Base-by-base conservation (phyloP, 192 early-diverging fungal genomes). In the Podila epicladia region DNA sequence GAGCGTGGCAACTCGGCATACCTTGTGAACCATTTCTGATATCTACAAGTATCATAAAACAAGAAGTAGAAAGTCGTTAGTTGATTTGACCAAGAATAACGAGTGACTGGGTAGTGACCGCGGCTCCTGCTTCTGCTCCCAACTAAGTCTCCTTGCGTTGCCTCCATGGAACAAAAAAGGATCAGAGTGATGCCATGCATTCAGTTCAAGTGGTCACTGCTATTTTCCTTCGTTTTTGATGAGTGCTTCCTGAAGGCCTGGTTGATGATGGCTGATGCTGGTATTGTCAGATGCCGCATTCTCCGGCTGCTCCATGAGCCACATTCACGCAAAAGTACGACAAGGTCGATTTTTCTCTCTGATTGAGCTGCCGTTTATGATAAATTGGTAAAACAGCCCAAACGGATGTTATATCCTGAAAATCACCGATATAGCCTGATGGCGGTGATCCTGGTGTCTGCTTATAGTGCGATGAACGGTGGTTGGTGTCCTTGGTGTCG, bases 11-110 rank as follows among this genome's bases (percentile, higher is more conserved):
- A 15, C 55, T 55, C 19, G 55, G 57, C 65, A 64, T 80, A 80
- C 77, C 77, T 80, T 80, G 77, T 80, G 77, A 80, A 80, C 77
- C 77, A 80, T 80, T 80, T 80, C 77, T 80, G 77, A 80, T 80
- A 80, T 80, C 77, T 80, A 65, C 28, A 41, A 9, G 38, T 6
- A 22, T 17, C 24, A 7, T 31, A 41, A 32, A 58, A 67, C 53
- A 28, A 12, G 26, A 12, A 22, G 0, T 64, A 65, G 11, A 7
- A 29, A 29, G 64, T 45, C 59, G 31, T 28, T 61, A 61, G 28
- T 33, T 32, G 28, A 26, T 2, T 15, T 61, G 41, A 45, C 12
- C 20, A 28, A 58, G 55, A 58, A 58, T 24, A 57, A 57, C 2
- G 26, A 33, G 29, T 12, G 15, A 5, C 12, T n/a, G 13, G 28